Conservation (phyloP, 2,329 filamentous ascomycete genomes). For the Teratosphaeria nubilosa region DNA sequence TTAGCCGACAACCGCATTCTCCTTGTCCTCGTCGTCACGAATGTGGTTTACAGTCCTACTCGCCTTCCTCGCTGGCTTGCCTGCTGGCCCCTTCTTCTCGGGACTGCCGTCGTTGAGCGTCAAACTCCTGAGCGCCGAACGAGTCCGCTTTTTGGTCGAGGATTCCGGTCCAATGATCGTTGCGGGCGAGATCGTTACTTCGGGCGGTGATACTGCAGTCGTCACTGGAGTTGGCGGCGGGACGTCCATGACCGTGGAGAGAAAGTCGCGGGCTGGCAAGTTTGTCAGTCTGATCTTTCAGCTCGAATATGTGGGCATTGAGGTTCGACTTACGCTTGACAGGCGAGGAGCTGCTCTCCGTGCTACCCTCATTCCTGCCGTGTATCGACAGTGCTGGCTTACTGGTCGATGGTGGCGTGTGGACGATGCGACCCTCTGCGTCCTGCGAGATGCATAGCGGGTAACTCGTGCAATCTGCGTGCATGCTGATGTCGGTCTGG, state of each 20-base stretch:
- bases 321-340: constrained; percentile 6
- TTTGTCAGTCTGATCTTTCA: constrained; percentile 3
- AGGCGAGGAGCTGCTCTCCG: constrained; percentile 5
- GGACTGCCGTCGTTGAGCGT: constrained; percentile 15
- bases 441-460: constrained; percentile 22
- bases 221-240: constrained; percentile 1
- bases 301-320: not conserved
- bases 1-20: constrained; percentile 3
- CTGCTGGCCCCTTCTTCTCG: constrained; percentile 11
- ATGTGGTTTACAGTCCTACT: constrained; percentile 5
- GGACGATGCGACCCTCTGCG: constrained; percentile 13
- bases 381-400: constrained; percentile 12
- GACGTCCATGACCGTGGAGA: constrained; percentile 15
- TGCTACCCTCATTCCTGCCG: constrained; percentile 16
- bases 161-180: constrained; percentile 1
- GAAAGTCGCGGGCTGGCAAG: constrained; percentile 18
- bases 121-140: constrained; percentile 13
- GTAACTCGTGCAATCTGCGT: constrained; percentile 20
- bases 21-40: constrained; percentile 1
- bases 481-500: constrained; percentile 27
- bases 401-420: constrained; percentile 7
- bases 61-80: constrained; percentile 15
- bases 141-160: constrained; percentile 17
- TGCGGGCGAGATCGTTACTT: constrained; percentile 1
- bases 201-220: constrained; percentile 8